Evolutionary conservation across 164 flowering plant genomes (phyloP), one percentile per base, ranked within the genome.

Genomic region (Brasenia schreberi): DNA sequence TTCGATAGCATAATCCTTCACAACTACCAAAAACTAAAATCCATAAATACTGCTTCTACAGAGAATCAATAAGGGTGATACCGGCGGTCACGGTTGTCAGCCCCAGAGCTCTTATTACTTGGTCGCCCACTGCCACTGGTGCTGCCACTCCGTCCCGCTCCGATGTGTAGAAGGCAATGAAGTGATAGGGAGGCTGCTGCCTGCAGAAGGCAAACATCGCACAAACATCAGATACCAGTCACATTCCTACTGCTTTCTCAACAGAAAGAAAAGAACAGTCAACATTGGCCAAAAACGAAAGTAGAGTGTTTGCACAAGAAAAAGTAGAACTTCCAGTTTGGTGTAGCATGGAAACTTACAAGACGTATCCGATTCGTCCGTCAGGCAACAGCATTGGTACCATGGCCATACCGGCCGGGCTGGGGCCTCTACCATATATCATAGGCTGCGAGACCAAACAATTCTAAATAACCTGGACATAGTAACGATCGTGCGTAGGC

Each of bases 331-430:
- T 19, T 19, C 43, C 5, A 19, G 43, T 18, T 33, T 7, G 18
- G 33, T 23, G 65, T 9, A 14, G 18, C 64, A 43, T 7, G 6
- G 42, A 5, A 9, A 14, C 97, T 90, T 79, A 90, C 95, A 90
- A 64, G 64, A 90, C 95, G 78, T 90, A 90, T 77, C 92, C 97
- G 65, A 88, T 80, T 67, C 90, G 78, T 66, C 97, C 95, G 76
- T 88, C 95, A 63, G 97, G 95, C 9, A 90, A 73, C 66, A 88
- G 82, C 90, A 88, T 87, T 19, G 97, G 97, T 77, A 87, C 84
- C 97, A 90, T 90, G 56, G 89, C 81, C 97, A 90, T 82, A 44
- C 97, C 89, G 63, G 82, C 72, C 67, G 97, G 89, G 67, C 78
- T 68, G 5, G 86, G 81, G 27, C 91, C 92, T 61, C 85, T 75